These are phyloP conservation scores for Coemansia sp. DNA, from an alignment of 192 early-diverging fungal species.

Conservation along the genomic window DNA sequence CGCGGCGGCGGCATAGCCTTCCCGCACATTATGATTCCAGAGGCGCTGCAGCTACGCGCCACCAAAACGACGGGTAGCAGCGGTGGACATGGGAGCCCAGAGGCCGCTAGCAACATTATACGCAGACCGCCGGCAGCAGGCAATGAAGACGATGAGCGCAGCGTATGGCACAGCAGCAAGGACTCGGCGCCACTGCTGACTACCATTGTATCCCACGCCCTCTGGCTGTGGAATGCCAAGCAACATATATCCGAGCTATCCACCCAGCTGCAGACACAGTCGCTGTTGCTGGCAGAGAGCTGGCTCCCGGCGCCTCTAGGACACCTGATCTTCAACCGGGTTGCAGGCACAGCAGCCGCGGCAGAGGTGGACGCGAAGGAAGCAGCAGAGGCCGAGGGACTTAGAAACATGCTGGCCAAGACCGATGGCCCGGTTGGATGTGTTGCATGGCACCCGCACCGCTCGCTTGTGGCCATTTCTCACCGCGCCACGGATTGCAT, in stretches of 20 bases:
- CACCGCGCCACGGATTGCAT: conserved; percentile 58
- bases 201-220: conserved; percentile 1
- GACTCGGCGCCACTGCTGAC: neutral
- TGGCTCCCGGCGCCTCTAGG: conserved; percentile 28
- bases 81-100: too few species aligned
- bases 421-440: conserved; percentile 47
- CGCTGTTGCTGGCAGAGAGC: conserved; percentile 21
- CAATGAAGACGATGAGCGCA: too few species aligned
- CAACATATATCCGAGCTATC: conserved; percentile 12
- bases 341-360: conserved; percentile 19
- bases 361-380: conserved; percentile 17
- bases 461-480: conserved; percentile 61
- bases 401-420: conserved; percentile 30
- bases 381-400: conserved; percentile 14
- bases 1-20: conserved; percentile 41
- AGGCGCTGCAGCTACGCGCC: conserved; percentile 21
- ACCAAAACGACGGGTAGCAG: neutral
- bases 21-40: conserved; percentile 50
- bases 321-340: conserved; percentile 14
- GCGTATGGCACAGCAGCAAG: neutral
- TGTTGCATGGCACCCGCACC: conserved; percentile 74
- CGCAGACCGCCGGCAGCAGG: too few species aligned
- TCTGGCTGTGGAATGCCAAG: conserved; percentile 43
- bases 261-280: neutral
- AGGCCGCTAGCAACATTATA: too few species aligned